A percentile compares a stretch with the other conserved stretches of the same genome.
These are phyloP conservation scores for Xylaria hypoxylon DNA, from an alignment of 2,329 filamentous ascomycete species.

Conservation along the genomic window DNA sequence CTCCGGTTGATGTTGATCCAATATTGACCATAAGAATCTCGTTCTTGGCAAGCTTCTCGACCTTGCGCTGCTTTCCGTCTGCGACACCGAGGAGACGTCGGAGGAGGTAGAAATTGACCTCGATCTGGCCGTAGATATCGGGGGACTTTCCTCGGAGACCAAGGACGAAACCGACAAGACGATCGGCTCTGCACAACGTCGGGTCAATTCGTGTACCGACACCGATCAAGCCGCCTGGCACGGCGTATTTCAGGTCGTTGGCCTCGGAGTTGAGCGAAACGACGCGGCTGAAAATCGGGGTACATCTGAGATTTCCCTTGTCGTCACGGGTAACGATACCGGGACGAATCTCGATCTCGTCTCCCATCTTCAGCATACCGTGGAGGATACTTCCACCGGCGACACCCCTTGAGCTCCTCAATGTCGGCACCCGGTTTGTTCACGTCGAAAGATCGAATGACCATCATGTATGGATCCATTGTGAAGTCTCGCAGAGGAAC, in stretches of 20 bases:
- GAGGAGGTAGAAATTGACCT: slow-evolving; percentile 99
- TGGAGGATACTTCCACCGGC: slow-evolving; percentile 97
- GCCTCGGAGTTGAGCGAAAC: slow-evolving; percentile 96
- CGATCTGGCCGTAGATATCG: slow-evolving; percentile 97
- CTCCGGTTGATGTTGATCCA: slow-evolving; percentile 94
- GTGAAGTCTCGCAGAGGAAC: slow-evolving; percentile 92
- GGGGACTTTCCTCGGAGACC: slow-evolving; percentile 93
- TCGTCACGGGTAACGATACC: slow-evolving; percentile 97
- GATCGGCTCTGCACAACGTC: slow-evolving; percentile 97
- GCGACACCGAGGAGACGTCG: slow-evolving; percentile 94
- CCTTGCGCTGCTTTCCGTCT: slow-evolving; percentile 99
- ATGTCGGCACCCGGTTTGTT: slow-evolving; percentile 99
- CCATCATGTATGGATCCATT: slow-evolving; percentile 95
- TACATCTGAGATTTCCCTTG: slow-evolving; percentile 93
- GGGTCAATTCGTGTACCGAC: slow-evolving; percentile 98
- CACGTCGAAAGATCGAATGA: slow-evolving; percentile 99
- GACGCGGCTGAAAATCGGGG: slow-evolving; percentile 94
- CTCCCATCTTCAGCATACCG: slow-evolving; percentile 94
- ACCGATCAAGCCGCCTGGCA: slow-evolving; percentile 97
- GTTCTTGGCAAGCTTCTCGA: slow-evolving; percentile 97
- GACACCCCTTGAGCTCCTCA: slow-evolving; percentile 97
- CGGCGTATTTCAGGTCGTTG: slow-evolving; percentile 98
- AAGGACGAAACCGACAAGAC: slow-evolving; percentile 96
- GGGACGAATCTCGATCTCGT: slow-evolving; percentile 99
- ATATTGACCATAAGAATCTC: slow-evolving; percentile 99